Percentiles rank a stretch among this genome's conserved stretches.
phyloP scores from a whole-genome alignment of 1,284 basidiomycete genomes.

The Heterobasidion irregulare region DNA sequence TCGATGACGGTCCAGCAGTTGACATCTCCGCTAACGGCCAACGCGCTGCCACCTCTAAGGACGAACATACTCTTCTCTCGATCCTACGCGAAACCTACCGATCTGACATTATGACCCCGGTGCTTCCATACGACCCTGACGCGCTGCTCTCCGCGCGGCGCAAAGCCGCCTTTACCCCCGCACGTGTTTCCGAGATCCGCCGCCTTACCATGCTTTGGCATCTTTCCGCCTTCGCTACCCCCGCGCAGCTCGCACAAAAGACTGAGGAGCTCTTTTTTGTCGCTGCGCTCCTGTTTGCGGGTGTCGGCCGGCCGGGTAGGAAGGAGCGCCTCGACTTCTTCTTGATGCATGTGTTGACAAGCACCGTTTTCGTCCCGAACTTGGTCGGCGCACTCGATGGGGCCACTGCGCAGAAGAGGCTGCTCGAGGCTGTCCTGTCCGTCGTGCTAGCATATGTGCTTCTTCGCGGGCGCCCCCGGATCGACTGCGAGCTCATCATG shows the following conservation, averaged over 20 bases:
- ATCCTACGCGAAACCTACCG: conserved; percentile 48
- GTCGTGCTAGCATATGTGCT: conserved; percentile 35
- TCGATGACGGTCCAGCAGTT: neutral
- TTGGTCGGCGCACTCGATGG: conserved; percentile 31
- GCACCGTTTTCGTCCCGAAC: conserved; percentile 51
- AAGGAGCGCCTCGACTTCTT: conserved; percentile 60
- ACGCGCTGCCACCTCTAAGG: conserved; percentile 5
- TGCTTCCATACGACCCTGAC: conserved; percentile 44
- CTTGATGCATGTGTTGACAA: conserved; percentile 64
- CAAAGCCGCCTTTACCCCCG: conserved; percentile 28
- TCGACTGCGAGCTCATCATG: conserved; percentile 50
- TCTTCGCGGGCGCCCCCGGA: conserved; percentile 49
- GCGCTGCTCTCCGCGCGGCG: conserved; percentile 29
- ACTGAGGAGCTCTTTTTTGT: conserved; percentile 48
- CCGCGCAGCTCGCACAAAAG: conserved; percentile 30
- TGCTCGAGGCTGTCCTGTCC: conserved; percentile 42
- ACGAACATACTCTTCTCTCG: conserved; percentile 31
- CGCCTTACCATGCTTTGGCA: conserved; percentile 42
- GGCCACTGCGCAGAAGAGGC: conserved; percentile 29
- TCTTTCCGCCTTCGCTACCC: conserved; percentile 12
- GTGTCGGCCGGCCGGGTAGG: conserved; percentile 39
- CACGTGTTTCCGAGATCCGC: conserved; percentile 35
- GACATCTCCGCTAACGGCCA: conserved; percentile 8
- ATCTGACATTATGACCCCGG: conserved; percentile 39
- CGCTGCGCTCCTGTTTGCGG: conserved; percentile 43